Percentiles rank a stretch among this genome's conserved stretches.
These are phyloP conservation scores for Metarhizium sp. DNA, from an alignment of 2,329 filamentous ascomycete genomes.

Conservation along the genomic window DNA sequence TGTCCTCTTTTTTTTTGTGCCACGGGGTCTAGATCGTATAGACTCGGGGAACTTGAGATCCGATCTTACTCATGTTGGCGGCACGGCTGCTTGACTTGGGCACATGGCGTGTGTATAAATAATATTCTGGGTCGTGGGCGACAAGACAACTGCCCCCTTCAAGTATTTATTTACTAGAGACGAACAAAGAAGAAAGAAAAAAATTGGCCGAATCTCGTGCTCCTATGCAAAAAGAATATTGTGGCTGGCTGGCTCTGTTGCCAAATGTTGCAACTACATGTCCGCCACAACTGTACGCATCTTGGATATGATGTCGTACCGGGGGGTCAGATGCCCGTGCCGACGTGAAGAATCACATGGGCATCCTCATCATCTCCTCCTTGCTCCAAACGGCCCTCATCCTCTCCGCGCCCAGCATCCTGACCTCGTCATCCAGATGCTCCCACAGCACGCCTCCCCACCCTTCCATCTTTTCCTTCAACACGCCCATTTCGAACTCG, in stretches of 20 bases:
- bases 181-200: too few relatives aligned
- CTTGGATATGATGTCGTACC: too few relatives aligned
- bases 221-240: too few relatives aligned
- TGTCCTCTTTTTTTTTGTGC: background rate
- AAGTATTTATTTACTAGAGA: too few relatives aligned
- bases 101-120: background rate
- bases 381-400: slow-evolving; percentile 77
- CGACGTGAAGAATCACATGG: slow-evolving; percentile 40
- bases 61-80: too few relatives aligned
- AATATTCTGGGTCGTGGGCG: background rate
- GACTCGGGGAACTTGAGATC: too few relatives aligned
- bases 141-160: background rate
- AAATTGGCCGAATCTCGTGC: too few relatives aligned
- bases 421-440: slow-evolving; percentile 80
- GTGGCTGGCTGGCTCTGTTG: too few relatives aligned
- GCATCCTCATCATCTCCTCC: slow-evolving; percentile 63
- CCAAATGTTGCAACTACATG: too few relatives aligned
- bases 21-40: background rate
- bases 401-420: slow-evolving; percentile 69
- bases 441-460: slow-evolving; percentile 74
- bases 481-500: slow-evolving; percentile 43
- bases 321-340: too few relatives aligned
- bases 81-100: background rate
- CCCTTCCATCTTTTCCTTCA: slow-evolving; percentile 64
- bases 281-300: too few relatives aligned